Evolutionary conservation across 768 basidiomycete species (phyloP).

Genomic region (Suillus alpinus): DNA sequence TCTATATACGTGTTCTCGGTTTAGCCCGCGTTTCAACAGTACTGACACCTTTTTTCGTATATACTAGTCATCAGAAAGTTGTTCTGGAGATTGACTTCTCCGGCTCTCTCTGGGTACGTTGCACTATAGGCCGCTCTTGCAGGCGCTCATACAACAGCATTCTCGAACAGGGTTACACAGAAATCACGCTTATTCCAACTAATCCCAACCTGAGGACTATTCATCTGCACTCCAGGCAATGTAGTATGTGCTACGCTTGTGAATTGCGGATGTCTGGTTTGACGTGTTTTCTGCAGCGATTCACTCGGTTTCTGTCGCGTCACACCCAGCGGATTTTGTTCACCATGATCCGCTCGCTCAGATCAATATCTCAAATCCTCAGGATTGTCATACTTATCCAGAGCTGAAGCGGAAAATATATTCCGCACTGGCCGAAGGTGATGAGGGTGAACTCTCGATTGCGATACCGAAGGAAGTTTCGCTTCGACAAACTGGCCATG

Average conservation of each 20-base stretch:
- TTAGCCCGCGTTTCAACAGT: conserved; percentile 22
- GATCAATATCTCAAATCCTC: conserved; percentile 61
- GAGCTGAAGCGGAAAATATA: conserved; percentile 92
- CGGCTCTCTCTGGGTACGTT: conserved; percentile 76
- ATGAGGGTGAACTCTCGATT: conserved; percentile 94
- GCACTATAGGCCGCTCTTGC: conserved; percentile 16
- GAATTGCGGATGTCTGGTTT: conserved; percentile 18
- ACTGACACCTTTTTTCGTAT: conserved; percentile 51
- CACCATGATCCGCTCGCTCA: conserved; percentile 74
- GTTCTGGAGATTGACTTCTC: conserved; percentile 92
- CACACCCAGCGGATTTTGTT: conserved; percentile 72
- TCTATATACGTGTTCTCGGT: conserved; percentile 72
- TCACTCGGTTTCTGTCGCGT: conserved; percentile 69
- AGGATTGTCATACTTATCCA: conserved; percentile 85
- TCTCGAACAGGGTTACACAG: conserved; percentile 77
- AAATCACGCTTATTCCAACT: conserved; percentile 84
- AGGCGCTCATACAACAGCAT: conserved; percentile 19
- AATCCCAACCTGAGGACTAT: conserved; percentile 78
- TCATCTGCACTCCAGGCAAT: conserved; percentile 86
- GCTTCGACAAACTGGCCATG: conserved; percentile 56
- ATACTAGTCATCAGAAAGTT: conserved; percentile 95
- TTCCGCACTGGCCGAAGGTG: conserved; percentile 84
- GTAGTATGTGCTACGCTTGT: conserved; percentile 51
- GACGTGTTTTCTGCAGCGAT: conserved; percentile 47
- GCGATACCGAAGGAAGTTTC: conserved; percentile 74